Conservation (phyloP, 75 land plant species). For the Pinus tabuliformis region DNA sequence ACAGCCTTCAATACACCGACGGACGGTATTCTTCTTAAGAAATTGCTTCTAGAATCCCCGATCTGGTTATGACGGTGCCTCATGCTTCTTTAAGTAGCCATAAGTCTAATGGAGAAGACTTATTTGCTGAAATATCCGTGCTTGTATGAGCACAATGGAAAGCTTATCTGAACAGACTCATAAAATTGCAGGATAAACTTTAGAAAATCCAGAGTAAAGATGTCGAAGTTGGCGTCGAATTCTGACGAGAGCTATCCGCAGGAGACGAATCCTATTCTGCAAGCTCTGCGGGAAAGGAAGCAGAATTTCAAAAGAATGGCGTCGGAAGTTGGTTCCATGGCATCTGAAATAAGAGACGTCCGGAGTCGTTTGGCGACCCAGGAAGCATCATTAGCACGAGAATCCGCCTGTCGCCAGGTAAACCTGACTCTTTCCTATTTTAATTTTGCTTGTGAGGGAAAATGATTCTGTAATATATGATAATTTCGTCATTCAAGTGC, state of each 20-base stretch:
- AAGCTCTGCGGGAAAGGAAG: conserved; percentile 60
- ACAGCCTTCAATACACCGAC: too few species aligned
- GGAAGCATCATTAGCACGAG: conserved; percentile 41
- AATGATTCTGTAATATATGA: neutral
- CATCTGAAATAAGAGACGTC: conserved; percentile 64
- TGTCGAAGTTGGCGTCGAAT: too few species aligned
- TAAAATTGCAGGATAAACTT: too few species aligned
- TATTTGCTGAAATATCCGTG: too few species aligned
- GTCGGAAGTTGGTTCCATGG: conserved; percentile 53
- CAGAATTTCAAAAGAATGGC: conserved; percentile 47
- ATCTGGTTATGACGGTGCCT: too few species aligned
- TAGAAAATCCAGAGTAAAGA: too few species aligned
- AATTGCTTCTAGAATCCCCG: too few species aligned
- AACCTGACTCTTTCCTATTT: neutral
- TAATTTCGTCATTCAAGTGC: neutral
- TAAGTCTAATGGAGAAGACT: too few species aligned
- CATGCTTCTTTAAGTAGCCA: too few species aligned
- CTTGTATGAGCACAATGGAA: too few species aligned
- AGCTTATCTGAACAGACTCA: too few species aligned
- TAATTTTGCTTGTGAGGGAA: neutral
- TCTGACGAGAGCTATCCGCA: neutral
- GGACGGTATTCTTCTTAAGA: too few species aligned
- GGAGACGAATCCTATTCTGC: conserved; percentile 55
- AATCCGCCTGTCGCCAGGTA: conserved; percentile 49
- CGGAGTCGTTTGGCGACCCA: conserved; percentile 33